A percentile compares a stretch with the other conserved stretches of the same genome.
Conservation (phyloP, 2,329 filamentous ascomycete species). For the Fusarium falciforme region DNA sequence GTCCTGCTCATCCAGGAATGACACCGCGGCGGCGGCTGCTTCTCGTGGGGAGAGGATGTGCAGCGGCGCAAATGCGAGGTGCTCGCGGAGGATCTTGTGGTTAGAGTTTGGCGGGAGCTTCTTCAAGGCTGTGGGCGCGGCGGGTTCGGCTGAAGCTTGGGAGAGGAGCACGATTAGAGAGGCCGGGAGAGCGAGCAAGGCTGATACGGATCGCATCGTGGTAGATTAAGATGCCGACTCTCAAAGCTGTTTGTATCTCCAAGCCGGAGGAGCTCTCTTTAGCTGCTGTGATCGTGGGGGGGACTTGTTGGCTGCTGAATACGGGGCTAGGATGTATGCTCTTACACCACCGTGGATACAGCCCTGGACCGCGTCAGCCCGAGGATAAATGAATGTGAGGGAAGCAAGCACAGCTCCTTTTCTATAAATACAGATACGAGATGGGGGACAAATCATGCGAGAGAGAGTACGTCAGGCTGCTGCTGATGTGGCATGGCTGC, state of each 20-base stretch:
- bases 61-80: slow-evolving; percentile 63
- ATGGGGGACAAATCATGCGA: slow-evolving; percentile 5
- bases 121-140: slow-evolving; percentile 70
- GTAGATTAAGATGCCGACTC: not conserved
- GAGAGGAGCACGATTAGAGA: slow-evolving; percentile 60
- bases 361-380: slow-evolving; percentile 7
- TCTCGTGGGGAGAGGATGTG: slow-evolving; percentile 43
- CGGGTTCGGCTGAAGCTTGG: slow-evolving; percentile 48
- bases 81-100: slow-evolving; percentile 79
- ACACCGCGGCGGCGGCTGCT: slow-evolving; percentile 46
- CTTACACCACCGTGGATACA: slow-evolving; percentile 25
- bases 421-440: not conserved
- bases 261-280: not conserved
- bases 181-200: slow-evolving; percentile 53
- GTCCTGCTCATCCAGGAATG: slow-evolving; percentile 45
- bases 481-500: slow-evolving; percentile 27
- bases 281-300: not conserved
- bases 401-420: not conserved
- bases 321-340: not conserved
- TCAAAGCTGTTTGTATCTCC: not conserved
- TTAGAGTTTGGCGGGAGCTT: slow-evolving; percentile 78
- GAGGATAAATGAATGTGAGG: not conserved
- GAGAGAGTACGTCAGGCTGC: slow-evolving; percentile 10
- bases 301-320: slow-evolving; percentile 19
- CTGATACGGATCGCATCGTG: slow-evolving; percentile 54